phyloP scores from a whole-genome alignment of 768 basidiomycete genomes.

The Hebeloma cylindrosporum region DNA sequence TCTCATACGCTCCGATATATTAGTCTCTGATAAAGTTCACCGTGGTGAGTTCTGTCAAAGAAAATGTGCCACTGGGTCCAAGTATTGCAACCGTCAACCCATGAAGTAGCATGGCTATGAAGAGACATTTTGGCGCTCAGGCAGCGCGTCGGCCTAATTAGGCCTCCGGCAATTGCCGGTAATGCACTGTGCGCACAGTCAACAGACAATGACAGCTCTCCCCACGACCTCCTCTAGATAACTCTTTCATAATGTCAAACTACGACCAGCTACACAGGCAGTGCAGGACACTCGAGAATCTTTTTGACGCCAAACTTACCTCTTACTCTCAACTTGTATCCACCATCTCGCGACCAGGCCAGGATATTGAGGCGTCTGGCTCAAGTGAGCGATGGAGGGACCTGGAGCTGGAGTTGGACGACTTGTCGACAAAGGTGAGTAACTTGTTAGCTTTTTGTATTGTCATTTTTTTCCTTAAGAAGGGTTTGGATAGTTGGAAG shows the following conservation, averaged over 20 bases:
- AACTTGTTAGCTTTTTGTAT: background rate
- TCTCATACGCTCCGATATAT: too few relatives aligned
- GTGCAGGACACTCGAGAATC: slow-evolving; percentile 89
- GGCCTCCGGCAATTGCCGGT: too few relatives aligned
- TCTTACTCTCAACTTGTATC: slow-evolving; percentile 87
- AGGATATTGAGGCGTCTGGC: slow-evolving; percentile 70
- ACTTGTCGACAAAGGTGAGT: slow-evolving; percentile 78
- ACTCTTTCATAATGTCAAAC: slow-evolving; percentile 52
- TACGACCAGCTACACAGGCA: slow-evolving; percentile 92
- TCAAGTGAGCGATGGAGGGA: slow-evolving; percentile 76
- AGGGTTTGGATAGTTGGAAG: slow-evolving; percentile 61
- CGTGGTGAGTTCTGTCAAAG: too few relatives aligned
- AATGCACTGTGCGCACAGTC: too few relatives aligned
- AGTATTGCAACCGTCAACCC: too few relatives aligned
- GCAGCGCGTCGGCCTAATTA: too few relatives aligned
- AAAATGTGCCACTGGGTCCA: too few relatives aligned
- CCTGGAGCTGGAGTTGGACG: slow-evolving; percentile 84
- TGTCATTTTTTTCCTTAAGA: slow-evolving; percentile 5
- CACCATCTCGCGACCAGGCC: slow-evolving; percentile 49
- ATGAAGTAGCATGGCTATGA: too few relatives aligned
- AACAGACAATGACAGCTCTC: too few relatives aligned
- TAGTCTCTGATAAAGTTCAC: too few relatives aligned
- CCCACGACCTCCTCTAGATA: background rate
- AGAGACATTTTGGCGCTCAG: too few relatives aligned
- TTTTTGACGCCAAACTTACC: slow-evolving; percentile 89